phyloP scores from a whole-genome alignment of 352 stramenopile species.

The Globisporangium heterothallicum region DNA sequence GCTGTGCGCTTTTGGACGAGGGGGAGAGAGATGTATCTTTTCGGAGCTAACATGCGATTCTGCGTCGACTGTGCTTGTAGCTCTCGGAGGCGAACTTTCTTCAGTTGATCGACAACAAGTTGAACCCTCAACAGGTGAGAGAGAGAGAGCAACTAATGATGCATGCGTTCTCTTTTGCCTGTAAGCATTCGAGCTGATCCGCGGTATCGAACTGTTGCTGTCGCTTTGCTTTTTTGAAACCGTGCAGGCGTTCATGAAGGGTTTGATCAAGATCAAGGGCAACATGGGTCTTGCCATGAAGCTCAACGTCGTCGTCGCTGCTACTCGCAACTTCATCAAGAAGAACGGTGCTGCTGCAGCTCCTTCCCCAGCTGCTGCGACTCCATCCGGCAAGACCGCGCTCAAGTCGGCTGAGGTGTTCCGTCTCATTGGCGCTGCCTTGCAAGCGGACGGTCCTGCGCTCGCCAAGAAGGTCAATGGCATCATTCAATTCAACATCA shows the following conservation, averaged over 20 bases:
- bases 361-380: conserved; percentile 15
- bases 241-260: conserved; percentile 90
- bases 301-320: conserved; percentile 86
- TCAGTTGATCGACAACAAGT: conserved; percentile 79
- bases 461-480: conserved; percentile 80
- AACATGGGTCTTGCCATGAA: conserved; percentile 95
- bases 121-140: conserved; percentile 85
- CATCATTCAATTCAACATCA: conserved; percentile 76
- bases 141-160: background rate
- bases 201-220: background rate
- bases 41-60: too few species aligned
- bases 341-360: conserved; percentile 32
- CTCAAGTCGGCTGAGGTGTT: conserved; percentile 74
- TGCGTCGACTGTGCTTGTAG: conserved; percentile 15
- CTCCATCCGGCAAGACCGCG: conserved; percentile 14
- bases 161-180: too few species aligned
- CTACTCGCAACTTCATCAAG: conserved; percentile 76
- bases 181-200: too few species aligned
- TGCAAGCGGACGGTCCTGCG: conserved; percentile 44
- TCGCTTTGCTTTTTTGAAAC: too few species aligned
- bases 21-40: background rate
- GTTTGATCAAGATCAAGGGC: conserved; percentile 92
- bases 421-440: conserved; percentile 48
- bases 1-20: background rate
- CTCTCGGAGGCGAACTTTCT: conserved; percentile 74